A percentile compares a stretch with the other conserved stretches of the same genome.
Evolutionary conservation across 2,329 filamentous ascomycete genomes (phyloP).

Genomic region (Rugonectria rugulosa): DNA sequence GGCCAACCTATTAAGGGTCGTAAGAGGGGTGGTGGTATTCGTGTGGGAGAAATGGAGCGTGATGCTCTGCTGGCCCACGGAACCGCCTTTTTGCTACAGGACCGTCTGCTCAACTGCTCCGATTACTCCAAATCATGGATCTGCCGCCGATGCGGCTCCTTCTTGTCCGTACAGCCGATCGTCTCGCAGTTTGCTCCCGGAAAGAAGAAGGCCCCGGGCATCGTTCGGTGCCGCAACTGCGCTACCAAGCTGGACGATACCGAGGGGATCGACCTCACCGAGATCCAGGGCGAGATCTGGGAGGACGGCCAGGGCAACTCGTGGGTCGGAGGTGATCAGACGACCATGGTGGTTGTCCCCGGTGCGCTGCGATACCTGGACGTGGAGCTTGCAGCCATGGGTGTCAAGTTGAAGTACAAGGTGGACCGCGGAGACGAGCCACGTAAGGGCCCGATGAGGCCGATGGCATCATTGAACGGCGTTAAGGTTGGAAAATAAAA

Average conservation of each 20-base stretch:
- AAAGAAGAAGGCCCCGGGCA: constrained; percentile 71
- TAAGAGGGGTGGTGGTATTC: constrained; percentile 96
- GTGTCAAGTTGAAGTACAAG: constrained; percentile 88
- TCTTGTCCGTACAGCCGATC: constrained; percentile 85
- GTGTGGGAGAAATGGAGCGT: constrained; percentile 99
- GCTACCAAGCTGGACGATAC: constrained; percentile 68
- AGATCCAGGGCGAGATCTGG: constrained; percentile 80
- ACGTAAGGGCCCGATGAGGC: constrained; percentile 59
- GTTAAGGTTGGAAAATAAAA: constrained; percentile 41
- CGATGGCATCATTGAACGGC: constrained; percentile 43
- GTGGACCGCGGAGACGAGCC: constrained; percentile 71
- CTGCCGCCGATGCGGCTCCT: constrained; percentile 87
- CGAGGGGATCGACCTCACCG: constrained; percentile 62
- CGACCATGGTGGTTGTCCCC: constrained; percentile 89
- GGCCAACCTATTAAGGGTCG: constrained; percentile 97
- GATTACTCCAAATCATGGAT: constrained; percentile 92
- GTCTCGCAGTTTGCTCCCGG: constrained; percentile 68
- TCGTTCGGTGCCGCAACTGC: constrained; percentile 82
- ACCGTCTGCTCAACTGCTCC: constrained; percentile 95
- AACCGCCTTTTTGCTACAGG: constrained; percentile 92
- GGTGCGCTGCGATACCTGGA: constrained; percentile 93
- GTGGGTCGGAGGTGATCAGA: constrained; percentile 89
- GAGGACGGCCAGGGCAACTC: constrained; percentile 86
- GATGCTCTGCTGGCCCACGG: constrained; percentile 95
- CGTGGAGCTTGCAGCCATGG: constrained; percentile 96